Conservation (phyloP, 805 yeast genomes). For the Grigorovia transvaalensis region DNA sequence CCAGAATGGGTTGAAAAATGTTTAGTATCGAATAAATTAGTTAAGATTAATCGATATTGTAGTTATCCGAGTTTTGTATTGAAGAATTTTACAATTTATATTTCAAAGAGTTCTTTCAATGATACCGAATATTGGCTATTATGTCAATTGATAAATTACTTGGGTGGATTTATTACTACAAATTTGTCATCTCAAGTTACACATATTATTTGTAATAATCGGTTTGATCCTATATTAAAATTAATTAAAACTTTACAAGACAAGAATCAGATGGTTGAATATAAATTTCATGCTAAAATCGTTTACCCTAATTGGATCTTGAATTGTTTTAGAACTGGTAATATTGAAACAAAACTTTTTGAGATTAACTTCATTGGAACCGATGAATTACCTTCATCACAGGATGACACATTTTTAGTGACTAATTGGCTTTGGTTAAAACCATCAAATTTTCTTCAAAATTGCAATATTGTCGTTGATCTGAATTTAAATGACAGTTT, state of each 20-base stretch:
- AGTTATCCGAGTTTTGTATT: slow-evolving; percentile 61
- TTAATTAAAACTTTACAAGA: slow-evolving; percentile 36
- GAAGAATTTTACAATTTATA: slow-evolving; percentile 49
- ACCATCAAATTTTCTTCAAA: neutral
- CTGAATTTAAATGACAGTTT: neutral
- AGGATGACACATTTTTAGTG: neutral
- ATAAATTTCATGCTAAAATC: slow-evolving; percentile 24
- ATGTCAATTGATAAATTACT: slow-evolving; percentile 42
- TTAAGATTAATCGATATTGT: slow-evolving; percentile 34
- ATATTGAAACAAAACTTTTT: neutral
- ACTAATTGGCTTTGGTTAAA: neutral
- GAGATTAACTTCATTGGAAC: neutral
- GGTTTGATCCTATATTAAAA: slow-evolving; percentile 47
- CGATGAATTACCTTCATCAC: neutral
- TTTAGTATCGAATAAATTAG: slow-evolving; percentile 9
- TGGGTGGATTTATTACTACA: slow-evolving; percentile 65
- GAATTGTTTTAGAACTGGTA: slow-evolving; percentile 41
- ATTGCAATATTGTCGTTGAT: neutral
- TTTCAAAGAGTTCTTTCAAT: slow-evolving; percentile 45
- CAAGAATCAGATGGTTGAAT: slow-evolving; percentile 2
- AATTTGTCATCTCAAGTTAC: slow-evolving; percentile 59
- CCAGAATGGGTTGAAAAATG: slow-evolving; percentile 18
- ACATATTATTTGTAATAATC: slow-evolving; percentile 55
- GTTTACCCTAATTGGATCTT: slow-evolving; percentile 79
- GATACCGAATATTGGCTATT: slow-evolving; percentile 61